These are phyloP conservation scores for Linum tenue DNA, from an alignment of 345 rosid genomes.

Conservation along the genomic window DNA sequence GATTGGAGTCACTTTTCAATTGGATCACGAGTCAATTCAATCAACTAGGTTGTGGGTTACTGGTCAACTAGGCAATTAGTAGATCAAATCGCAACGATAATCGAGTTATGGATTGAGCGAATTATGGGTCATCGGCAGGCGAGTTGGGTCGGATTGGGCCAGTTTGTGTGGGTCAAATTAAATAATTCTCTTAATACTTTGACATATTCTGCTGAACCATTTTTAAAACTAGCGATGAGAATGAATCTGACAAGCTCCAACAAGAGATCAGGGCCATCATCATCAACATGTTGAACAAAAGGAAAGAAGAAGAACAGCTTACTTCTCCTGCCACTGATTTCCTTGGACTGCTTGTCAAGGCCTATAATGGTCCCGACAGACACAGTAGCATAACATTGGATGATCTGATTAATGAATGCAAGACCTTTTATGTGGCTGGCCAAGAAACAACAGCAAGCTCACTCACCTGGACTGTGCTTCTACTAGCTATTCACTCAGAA, in stretches of 20 bases:
- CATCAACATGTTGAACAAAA: not conserved
- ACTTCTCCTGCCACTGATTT: not conserved
- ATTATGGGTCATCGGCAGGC: no score
- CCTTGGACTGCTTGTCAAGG: not conserved
- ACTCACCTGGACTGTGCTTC: not conserved
- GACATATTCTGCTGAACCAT: no score
- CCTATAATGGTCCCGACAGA: not conserved
- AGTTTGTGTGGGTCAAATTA: no score
- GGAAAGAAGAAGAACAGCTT: not conserved
- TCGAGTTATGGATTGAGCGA: no score
- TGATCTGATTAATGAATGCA: slow-evolving; percentile 3
- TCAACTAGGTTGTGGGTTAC: no score
- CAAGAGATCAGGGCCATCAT: not conserved
- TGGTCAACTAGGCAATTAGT: no score
- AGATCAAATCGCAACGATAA: no score
- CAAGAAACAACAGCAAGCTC: not conserved
- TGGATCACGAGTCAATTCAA: no score
- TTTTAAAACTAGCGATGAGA: not conserved
- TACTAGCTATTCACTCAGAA: not conserved
- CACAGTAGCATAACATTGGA: not conserved
- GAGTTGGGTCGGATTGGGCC: no score
- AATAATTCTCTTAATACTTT: not conserved
- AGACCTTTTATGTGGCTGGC: slow-evolving; percentile 1
- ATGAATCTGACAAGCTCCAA: not conserved
- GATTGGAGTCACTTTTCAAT: no score